Evolutionary conservation across 306 rosid species (phyloP), one percentile per base, ranked within the genome.

Genomic region (Mimosa bimucronata): DNA sequence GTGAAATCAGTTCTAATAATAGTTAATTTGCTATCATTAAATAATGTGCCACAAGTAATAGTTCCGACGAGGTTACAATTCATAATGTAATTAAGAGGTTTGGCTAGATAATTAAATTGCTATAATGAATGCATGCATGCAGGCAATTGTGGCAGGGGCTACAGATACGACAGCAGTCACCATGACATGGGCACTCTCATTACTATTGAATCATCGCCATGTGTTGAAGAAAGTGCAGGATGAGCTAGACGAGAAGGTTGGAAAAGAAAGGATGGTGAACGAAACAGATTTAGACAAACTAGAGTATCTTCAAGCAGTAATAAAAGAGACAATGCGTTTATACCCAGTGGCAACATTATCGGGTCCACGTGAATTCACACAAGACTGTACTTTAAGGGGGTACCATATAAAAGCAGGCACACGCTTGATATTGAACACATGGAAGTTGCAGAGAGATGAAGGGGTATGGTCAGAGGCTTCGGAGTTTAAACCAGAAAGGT

Each of bases 401-500:
- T 88, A 86, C 72, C 70, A 83, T 25, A 78, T 92, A 12, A 30
- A 68, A 0, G 74, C 64, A 7, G 91, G 97, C 0, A 90, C 90
- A 0, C 74, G 87, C 29, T 23, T 92, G 9, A 26, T 90, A 0
- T 37, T 83, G 21, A 90, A 92, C 77, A 21, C 80, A 0, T 84
- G 82, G 88, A 90, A 88, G 83, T 44, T 90, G 31, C 94, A 88
- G 0, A 84, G 82, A 1, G 94, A 88, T 68, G 85, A 82, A 14
- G 19, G 78, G 0, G 52, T 85, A 5, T 88, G 91, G 91, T 0
- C 73, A 0, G 90, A 88, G 28, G 84, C 87, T 2, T 65, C 69
- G 15, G 81, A 88, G 79, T 90, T 86, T 77, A 86, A 53, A 65
- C 94, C 94, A 0, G 88, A 86, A 73, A 82, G 90, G 44, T 88